These are phyloP conservation scores for Lithocarpus polystachyus DNA, from an alignment of 306 rosid species.

Conservation along the genomic window DNA sequence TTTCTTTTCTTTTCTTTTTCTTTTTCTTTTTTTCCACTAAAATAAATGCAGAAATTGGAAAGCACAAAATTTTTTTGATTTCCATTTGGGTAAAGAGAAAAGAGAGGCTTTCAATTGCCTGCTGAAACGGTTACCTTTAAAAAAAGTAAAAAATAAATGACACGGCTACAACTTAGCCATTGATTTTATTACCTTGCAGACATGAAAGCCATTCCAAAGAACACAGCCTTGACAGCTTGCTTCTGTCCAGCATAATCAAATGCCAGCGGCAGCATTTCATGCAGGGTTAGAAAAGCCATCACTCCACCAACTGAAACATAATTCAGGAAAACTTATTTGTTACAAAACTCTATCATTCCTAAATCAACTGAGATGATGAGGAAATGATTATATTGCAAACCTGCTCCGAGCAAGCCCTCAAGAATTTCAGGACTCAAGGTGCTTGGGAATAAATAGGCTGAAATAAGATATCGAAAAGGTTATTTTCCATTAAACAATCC, in stretches of 20 bases:
- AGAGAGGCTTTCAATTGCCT: constrained; percentile 6
- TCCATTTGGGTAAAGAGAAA: neutral
- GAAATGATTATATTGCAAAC: constrained; percentile 34
- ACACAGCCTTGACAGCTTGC: constrained; percentile 88
- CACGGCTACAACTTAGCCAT: neutral
- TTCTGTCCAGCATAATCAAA: constrained; percentile 94
- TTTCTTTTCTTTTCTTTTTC: too few species aligned
- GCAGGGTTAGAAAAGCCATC: constrained; percentile 92
- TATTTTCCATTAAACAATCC: constrained; percentile 1
- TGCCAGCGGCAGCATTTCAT: constrained; percentile 94
- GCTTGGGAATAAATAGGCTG: constrained; percentile 94
- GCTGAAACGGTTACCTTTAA: neutral
- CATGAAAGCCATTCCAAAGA: constrained; percentile 97
- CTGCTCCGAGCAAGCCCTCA: constrained; percentile 95
- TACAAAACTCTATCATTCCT: neutral
- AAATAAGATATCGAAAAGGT: constrained; percentile 13
- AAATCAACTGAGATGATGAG: neutral
- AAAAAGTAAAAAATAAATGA: too few species aligned
- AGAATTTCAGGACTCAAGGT: constrained; percentile 87
- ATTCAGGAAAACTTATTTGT: constrained; percentile 11
- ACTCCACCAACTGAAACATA: constrained; percentile 78
- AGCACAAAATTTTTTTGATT: neutral
- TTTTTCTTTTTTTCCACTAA: neutral
- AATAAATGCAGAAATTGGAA: neutral
- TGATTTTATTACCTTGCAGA: constrained; percentile 74